phyloP scores from a whole-genome alignment of 306 rosid genomes.

The Acmispon strigosus region DNA sequence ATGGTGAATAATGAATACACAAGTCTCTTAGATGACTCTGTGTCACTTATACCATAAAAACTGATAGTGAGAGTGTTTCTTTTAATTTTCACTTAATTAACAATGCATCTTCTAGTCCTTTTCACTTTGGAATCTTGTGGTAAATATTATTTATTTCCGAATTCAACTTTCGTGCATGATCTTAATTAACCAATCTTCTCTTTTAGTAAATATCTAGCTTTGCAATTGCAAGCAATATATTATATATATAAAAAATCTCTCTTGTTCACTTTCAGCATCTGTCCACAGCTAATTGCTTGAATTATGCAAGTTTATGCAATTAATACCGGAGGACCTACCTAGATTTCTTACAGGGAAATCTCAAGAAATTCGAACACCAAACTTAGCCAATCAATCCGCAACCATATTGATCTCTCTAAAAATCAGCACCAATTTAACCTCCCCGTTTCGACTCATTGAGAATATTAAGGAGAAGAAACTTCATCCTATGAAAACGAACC shows the following conservation, averaged over 20 bases:
- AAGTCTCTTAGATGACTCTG: conserved; percentile 4
- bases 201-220: not conserved
- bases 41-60: conserved; percentile 6
- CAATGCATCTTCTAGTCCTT: conserved; percentile 1
- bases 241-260: too few species aligned
- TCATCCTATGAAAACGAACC: too few species aligned
- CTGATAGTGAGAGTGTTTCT: too few species aligned
- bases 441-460: too few species aligned
- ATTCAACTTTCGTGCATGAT: not conserved
- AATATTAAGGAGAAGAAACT: too few species aligned
- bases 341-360: too few species aligned
- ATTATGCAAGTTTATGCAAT: not conserved
- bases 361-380: too few species aligned
- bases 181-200: not conserved
- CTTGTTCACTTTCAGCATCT: too few species aligned
- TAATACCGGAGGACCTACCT: conserved; percentile 9
- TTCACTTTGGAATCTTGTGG: not conserved
- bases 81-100: conserved; percentile 4
- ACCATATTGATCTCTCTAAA: too few species aligned
- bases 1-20: not conserved
- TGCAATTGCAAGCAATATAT: not conserved
- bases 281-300: conserved; percentile 7
- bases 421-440: too few species aligned
- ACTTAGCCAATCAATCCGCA: too few species aligned
- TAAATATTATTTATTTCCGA: not conserved